phyloP scores from a whole-genome alignment of 495 filamentous ascomycete species.

The Thermothielavioides terrestris region DNA sequence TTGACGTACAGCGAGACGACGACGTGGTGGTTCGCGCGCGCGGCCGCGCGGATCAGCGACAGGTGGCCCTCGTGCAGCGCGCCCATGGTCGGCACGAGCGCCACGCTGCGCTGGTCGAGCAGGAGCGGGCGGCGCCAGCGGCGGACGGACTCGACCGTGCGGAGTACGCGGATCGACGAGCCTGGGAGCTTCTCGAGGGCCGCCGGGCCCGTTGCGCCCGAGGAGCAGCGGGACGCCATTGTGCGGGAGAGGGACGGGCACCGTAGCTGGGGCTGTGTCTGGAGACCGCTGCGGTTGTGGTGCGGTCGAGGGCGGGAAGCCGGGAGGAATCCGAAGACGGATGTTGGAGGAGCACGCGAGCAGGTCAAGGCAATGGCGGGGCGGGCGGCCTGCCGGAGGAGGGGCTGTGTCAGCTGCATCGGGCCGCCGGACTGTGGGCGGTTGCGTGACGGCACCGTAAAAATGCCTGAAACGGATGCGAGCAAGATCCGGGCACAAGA shows the following conservation, averaged over 20 bases:
- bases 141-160: slow-evolving; percentile 62
- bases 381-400: slow-evolving; percentile 24
- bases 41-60: slow-evolving; percentile 77
- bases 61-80: slow-evolving; percentile 88
- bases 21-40: slow-evolving; percentile 71
- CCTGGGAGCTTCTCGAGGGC: slow-evolving; percentile 39
- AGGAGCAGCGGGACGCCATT: slow-evolving; percentile 22
- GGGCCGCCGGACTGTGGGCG: not conserved
- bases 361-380: slow-evolving; percentile 10
- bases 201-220: not conserved
- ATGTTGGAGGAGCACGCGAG: slow-evolving; percentile 23
- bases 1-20: slow-evolving; percentile 92
- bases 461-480: not conserved
- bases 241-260: slow-evolving; percentile 17
- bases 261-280: not conserved
- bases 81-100: slow-evolving; percentile 94
- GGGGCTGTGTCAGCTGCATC: slow-evolving; percentile 16
- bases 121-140: slow-evolving; percentile 60
- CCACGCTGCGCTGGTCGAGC: slow-evolving; percentile 61
- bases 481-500: not conserved
- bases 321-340: too few species aligned
- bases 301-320: not conserved
- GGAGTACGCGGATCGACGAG: slow-evolving; percentile 63
- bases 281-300: not conserved
- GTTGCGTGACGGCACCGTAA: too few species aligned